A percentile compares a stretch with the other conserved stretches of the same genome.
Conservation (phyloP, 192 early-diverging fungal genomes). For the Coemansia sp. region DNA sequence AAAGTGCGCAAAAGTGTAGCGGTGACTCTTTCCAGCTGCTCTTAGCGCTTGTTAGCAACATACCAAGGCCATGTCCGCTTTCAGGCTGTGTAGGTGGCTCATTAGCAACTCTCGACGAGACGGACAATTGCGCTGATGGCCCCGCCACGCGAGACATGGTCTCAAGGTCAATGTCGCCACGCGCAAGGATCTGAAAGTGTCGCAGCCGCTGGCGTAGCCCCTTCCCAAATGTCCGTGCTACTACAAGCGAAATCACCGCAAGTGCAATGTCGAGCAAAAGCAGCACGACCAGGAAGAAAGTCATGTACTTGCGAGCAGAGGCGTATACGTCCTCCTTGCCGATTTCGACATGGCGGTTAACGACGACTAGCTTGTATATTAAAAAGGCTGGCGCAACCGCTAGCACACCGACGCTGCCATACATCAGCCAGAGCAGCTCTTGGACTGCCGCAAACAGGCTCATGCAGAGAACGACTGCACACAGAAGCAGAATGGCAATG, state of each 20-base stretch:
- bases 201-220: constrained; percentile 28
- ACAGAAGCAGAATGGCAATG: constrained; percentile 6
- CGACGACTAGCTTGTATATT: constrained; percentile 37
- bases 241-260: constrained; percentile 2
- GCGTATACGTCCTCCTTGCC: background rate
- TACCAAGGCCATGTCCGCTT: background rate
- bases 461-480: constrained; percentile 13
- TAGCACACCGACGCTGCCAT: constrained; percentile 14
- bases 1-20: constrained; percentile 25
- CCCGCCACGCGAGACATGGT: background rate
- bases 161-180: constrained; percentile 25
- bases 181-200: constrained; percentile 27
- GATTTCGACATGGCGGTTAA: constrained; percentile 2
- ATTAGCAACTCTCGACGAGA: background rate
- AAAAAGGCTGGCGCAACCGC: constrained; percentile 20
- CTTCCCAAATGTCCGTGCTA: constrained; percentile 21
- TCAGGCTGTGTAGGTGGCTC: background rate
- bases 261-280: constrained; percentile 19
- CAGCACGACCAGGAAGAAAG: constrained; percentile 18
- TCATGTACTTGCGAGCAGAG: constrained; percentile 16
- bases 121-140: background rate
- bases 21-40: constrained; percentile 31
- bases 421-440: constrained; percentile 41
- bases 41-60: constrained; percentile 15
- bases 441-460: constrained; percentile 24